phyloP scores from a whole-genome alignment of 352 stramenopile genomes.

The Phytophthora ramorum region DNA sequence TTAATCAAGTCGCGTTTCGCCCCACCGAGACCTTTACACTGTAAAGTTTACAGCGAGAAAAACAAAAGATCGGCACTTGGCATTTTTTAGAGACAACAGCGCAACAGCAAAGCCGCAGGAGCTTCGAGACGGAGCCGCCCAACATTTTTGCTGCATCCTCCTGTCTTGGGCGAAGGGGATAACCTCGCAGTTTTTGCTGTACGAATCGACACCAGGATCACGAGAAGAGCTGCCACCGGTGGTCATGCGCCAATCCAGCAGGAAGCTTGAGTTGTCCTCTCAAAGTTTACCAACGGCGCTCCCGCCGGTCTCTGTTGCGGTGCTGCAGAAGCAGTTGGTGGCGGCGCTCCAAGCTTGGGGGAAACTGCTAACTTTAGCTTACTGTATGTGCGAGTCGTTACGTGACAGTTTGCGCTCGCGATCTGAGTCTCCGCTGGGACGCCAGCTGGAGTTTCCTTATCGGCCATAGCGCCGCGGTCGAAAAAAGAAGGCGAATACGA shows the following conservation, averaged over 20 bases:
- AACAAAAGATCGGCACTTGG: slow-evolving; percentile 23
- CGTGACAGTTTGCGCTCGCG: slow-evolving; percentile 24
- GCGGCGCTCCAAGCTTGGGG: slow-evolving; percentile 8
- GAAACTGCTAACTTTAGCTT: slow-evolving; percentile 13
- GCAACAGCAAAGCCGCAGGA: slow-evolving; percentile 25
- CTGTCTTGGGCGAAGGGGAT: slow-evolving; percentile 21
- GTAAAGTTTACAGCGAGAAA: slow-evolving; percentile 23
- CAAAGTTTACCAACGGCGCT: slow-evolving; percentile 3
- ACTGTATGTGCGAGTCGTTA: slow-evolving; percentile 12
- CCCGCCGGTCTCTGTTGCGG: slow-evolving; percentile 19
- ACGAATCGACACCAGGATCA: slow-evolving; percentile 28
- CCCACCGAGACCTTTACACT: slow-evolving; percentile 13
- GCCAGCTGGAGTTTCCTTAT: slow-evolving; percentile 25
- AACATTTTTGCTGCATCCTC: slow-evolving; percentile 32
- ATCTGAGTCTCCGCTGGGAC: background rate
- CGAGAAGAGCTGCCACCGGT: slow-evolving; percentile 23
- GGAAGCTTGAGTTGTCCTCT: background rate
- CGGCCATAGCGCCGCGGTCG: slow-evolving; percentile 16
- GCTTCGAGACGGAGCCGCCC: slow-evolving; percentile 16
- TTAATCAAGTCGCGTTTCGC: slow-evolving; percentile 12
- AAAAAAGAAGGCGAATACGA: slow-evolving; percentile 36
- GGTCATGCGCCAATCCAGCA: background rate
- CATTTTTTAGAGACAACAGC: slow-evolving; percentile 19
- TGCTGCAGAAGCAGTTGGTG: slow-evolving; percentile 32
- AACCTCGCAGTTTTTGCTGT: slow-evolving; percentile 33